These are phyloP conservation scores for Pseudonectria buxi DNA, from an alignment of 2,329 filamentous ascomycete genomes.

Conservation along the genomic window DNA sequence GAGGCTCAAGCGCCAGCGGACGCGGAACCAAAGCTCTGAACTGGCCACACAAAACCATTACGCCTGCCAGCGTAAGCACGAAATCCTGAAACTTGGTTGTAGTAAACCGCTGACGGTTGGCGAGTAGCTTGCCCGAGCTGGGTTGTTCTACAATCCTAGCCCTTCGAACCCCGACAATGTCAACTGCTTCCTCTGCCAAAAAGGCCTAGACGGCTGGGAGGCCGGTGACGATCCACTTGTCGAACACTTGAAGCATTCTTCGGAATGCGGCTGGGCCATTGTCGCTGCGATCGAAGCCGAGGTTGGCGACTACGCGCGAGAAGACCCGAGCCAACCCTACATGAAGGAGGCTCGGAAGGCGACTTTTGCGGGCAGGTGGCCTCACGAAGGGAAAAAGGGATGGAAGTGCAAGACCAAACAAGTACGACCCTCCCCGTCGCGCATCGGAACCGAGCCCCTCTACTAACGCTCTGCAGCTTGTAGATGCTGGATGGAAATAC, in stretches of 20 bases:
- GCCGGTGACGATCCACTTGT: conserved; percentile 71
- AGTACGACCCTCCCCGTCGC: conserved; percentile 39
- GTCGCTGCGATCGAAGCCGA: conserved; percentile 56
- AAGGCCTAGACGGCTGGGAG: conserved; percentile 88
- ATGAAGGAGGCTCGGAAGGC: conserved; percentile 72
- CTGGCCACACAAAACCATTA: conserved; percentile 65
- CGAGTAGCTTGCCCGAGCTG: conserved; percentile 73
- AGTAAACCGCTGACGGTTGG: too few species aligned
- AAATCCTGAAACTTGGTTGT: neutral
- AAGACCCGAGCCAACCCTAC: conserved; percentile 65
- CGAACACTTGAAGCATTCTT: conserved; percentile 80
- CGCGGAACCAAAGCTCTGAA: conserved; percentile 46
- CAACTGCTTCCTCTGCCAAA: conserved; percentile 78
- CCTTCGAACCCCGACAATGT: conserved; percentile 77
- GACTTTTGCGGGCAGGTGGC: conserved; percentile 83
- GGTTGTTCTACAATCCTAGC: conserved; percentile 81
- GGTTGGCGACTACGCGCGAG: conserved; percentile 54
- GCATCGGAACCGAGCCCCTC: neutral
- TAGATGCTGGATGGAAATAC: conserved; percentile 89
- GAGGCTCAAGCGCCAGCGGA: conserved; percentile 56
- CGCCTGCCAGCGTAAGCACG: conserved; percentile 24
- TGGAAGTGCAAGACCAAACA: conserved; percentile 89
- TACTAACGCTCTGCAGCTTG: conserved; percentile 50
- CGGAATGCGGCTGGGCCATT: conserved; percentile 81
- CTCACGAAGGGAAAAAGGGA: conserved; percentile 78